These are phyloP conservation scores for Smithsoniella earleae DNA, from an alignment of 163 green algal species.

Conservation along the genomic window DNA sequence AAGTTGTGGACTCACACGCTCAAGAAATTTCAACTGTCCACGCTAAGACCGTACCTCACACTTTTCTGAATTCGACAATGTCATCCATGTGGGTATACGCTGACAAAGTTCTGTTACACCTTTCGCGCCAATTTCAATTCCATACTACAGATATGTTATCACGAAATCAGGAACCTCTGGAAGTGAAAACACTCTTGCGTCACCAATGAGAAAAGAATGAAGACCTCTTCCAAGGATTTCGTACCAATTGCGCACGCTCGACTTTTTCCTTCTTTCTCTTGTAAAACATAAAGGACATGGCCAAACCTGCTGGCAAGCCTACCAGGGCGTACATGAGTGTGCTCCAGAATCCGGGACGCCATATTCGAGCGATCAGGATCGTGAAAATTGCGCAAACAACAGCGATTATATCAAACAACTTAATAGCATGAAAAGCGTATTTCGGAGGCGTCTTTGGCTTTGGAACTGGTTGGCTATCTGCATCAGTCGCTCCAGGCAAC, in stretches of 20 bases:
- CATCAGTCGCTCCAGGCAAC: too few relatives aligned
- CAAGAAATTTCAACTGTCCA: constrained; percentile 8
- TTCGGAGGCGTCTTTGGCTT: constrained; percentile 20
- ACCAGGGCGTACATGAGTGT: constrained; percentile 35
- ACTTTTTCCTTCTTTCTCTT: constrained; percentile 38
- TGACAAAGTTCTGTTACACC: constrained; percentile 7
- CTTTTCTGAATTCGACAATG: background rate
- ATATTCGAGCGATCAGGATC: constrained; percentile 29
- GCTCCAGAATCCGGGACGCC: constrained; percentile 36
- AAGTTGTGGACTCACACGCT: background rate
- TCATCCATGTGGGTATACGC: constrained; percentile 25
- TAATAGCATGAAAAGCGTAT: background rate
- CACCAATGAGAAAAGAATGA: background rate
- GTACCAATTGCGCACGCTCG: constrained; percentile 37
- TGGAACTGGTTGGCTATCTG: too few relatives aligned
- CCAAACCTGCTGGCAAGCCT: constrained; percentile 35
- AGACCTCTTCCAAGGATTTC: background rate
- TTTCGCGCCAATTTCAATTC: constrained; percentile 4
- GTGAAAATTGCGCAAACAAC: background rate
- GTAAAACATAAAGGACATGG: constrained; percentile 41
- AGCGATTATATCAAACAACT: constrained; percentile 5
- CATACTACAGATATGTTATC: constrained; percentile 7
- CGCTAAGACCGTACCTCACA: background rate
- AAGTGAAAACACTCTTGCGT: background rate
- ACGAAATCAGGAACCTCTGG: background rate